Conservation (phyloP, 1,139 yeast genomes). For the Groenewaldozyma sp. region DNA sequence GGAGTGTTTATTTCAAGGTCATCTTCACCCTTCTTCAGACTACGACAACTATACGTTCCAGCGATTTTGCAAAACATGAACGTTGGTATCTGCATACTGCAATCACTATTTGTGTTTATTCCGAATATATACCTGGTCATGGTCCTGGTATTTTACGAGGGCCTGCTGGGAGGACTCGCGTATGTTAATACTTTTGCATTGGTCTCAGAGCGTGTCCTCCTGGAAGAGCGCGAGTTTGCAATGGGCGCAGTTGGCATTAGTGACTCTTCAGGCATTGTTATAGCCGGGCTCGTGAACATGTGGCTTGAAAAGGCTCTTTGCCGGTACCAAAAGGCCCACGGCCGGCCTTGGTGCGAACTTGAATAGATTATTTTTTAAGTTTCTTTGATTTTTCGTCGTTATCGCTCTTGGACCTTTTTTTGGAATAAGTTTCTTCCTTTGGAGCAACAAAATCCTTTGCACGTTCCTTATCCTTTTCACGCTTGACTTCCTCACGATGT, state of each 20-base stretch:
- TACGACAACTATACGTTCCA: constrained; percentile 50
- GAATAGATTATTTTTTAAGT: constrained; percentile 16
- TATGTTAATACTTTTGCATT: constrained; percentile 81
- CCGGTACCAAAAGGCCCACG: constrained; percentile 42
- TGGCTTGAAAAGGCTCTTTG: constrained; percentile 71
- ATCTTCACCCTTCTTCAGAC: constrained; percentile 56
- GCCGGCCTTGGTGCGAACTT: constrained; percentile 33
- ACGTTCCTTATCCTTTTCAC: constrained; percentile 58
- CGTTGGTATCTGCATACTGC: constrained; percentile 47
- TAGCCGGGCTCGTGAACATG: constrained; percentile 71
- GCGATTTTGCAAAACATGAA: constrained; percentile 63
- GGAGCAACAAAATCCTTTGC: constrained; percentile 81
- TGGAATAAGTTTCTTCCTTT: constrained; percentile 39
- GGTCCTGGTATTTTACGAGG: constrained; percentile 69
- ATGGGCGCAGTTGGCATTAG: constrained; percentile 92
- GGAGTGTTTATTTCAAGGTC: constrained; percentile 92
- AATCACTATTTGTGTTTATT: constrained; percentile 49
- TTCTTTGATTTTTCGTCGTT: constrained; percentile 14
- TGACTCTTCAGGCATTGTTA: constrained; percentile 78
- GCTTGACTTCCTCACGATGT: constrained; percentile 64
- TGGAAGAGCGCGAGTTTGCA: constrained; percentile 64
- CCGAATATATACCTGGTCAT: constrained; percentile 63
- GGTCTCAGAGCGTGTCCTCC: constrained; percentile 55
- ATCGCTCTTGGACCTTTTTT: constrained; percentile 24
- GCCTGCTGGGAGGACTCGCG: constrained; percentile 75